Evolutionary conservation across 768 basidiomycete genomes (phyloP).

Genomic region (Mycena olivaceomarginata): DNA sequence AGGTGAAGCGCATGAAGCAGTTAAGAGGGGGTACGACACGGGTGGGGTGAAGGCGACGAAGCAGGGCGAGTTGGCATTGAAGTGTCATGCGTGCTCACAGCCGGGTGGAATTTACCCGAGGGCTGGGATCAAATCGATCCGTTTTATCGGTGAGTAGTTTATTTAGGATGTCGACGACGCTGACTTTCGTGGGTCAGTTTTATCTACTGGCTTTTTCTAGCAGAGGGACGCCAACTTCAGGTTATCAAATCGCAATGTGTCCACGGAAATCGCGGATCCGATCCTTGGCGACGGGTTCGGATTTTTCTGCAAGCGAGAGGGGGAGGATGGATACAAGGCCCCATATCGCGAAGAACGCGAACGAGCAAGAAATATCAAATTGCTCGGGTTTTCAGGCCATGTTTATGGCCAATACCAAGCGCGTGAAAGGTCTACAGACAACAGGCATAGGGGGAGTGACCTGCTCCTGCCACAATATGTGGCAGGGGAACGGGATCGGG

Average conservation of each 20-base stretch:
- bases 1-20: not conserved
- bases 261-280: not conserved
- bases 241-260: not conserved
- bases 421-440: not conserved
- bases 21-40: not conserved
- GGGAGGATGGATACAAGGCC: not conserved
- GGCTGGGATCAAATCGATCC: not conserved
- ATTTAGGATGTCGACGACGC: fast-evolving
- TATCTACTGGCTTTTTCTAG: not conserved
- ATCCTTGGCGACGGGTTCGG: not conserved
- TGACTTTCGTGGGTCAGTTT: not conserved
- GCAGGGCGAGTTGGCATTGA: not conserved
- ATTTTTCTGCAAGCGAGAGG: not conserved
- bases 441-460: no score
- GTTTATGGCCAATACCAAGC: not conserved
- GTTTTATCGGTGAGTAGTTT: not conserved
- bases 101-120: not conserved
- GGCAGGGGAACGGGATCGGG: no score
- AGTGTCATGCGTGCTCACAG: not conserved
- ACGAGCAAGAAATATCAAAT: not conserved
- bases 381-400: not conserved
- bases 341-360: not conserved
- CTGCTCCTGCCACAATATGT: not conserved
- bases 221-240: not conserved
- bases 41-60: not conserved